These are phyloP conservation scores for Skeletonema tropicum DNA, from an alignment of 108 stramenopile species.

Conservation along the genomic window DNA sequence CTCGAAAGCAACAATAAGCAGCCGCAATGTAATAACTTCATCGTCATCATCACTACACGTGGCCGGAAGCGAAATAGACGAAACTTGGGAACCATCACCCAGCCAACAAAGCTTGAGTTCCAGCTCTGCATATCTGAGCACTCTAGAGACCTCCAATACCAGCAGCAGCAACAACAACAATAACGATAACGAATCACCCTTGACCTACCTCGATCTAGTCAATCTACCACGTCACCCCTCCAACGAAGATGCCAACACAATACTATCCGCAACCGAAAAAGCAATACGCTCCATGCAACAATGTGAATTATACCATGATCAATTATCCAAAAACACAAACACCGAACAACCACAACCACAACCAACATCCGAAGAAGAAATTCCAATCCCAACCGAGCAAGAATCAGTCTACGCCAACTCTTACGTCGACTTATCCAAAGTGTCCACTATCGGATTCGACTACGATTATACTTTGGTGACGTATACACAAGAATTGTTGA, in stretches of 20 bases:
- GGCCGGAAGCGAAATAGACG: background rate
- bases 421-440: conserved; percentile 90
- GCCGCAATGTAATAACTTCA: background rate
- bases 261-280: conserved; percentile 61
- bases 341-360: conserved; percentile 20
- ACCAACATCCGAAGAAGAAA: background rate
- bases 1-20: background rate
- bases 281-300: conserved; percentile 60
- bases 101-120: too few relatives aligned
- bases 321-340: too few relatives aligned
- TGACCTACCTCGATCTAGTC: conserved; percentile 18
- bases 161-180: background rate
- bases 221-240: conserved; percentile 66
- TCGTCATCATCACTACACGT: background rate
- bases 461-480: conserved; percentile 96
- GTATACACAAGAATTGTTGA: conserved; percentile 83
- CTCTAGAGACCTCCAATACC: too few relatives aligned
- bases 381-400: conserved; percentile 18
- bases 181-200: background rate
- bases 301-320: conserved; percentile 42
- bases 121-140: too few relatives aligned
- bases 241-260: conserved; percentile 55
- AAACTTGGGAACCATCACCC: background rate
- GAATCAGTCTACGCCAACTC: conserved; percentile 88
- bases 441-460: conserved; percentile 94